phyloP scores from a whole-genome alignment of 2,329 filamentous ascomycete genomes.

The Fusarium camptoceras region DNA sequence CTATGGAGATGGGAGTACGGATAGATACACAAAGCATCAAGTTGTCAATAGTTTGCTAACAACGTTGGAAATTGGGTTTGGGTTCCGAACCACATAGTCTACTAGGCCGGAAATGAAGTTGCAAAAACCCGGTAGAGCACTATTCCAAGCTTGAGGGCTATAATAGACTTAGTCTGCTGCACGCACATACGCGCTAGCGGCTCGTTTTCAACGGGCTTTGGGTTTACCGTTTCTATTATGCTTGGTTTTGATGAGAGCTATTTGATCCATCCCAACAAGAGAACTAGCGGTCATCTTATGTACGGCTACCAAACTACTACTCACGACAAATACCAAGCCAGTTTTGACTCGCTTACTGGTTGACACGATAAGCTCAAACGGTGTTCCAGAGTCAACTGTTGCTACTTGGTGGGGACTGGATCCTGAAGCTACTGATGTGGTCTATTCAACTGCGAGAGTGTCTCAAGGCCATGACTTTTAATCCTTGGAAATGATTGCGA shows the following conservation, averaged over 20 bases:
- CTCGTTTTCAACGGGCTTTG: constrained; percentile 19
- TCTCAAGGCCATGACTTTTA: neutral
- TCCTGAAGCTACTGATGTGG: neutral
- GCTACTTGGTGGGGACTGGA: neutral
- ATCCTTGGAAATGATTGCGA: neutral
- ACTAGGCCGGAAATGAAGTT: neutral
- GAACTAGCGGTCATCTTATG: neutral
- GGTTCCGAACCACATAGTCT: neutral
- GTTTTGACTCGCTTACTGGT: neutral
- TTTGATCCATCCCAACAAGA: neutral
- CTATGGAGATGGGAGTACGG: neutral
- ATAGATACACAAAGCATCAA: neutral
- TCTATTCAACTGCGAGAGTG: neutral
- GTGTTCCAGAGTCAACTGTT: neutral
- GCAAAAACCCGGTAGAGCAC: neutral
- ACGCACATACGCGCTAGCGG: constrained; percentile 2
- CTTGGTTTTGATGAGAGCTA: constrained; percentile 1
- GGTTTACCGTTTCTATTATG: constrained; percentile 5
- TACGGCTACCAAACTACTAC: neutral
- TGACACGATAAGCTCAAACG: neutral
- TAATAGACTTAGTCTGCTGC: neutral
- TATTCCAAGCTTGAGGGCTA: neutral
- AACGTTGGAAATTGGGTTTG: neutral
- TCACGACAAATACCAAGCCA: neutral
- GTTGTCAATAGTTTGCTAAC: neutral